phyloP scores from a whole-genome alignment of 1,284 basidiomycete genomes.

The Phylloboletellus chloephorus region DNA sequence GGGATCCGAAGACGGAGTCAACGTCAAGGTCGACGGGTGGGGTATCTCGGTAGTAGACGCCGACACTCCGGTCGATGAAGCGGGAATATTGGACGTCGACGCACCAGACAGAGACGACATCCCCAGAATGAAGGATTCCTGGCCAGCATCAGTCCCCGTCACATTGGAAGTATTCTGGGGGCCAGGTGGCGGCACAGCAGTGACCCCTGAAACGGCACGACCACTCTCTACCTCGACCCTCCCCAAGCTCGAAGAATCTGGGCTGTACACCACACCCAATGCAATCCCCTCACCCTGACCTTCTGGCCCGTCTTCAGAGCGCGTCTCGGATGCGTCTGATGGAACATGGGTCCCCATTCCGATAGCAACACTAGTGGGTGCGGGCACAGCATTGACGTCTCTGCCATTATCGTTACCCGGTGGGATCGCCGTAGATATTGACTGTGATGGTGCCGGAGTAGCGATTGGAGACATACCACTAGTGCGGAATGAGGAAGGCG shows the following conservation, averaged over 20 bases:
- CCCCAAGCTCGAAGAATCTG: conserved; percentile 11
- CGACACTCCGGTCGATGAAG: conserved; percentile 8
- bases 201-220: conserved; percentile 11
- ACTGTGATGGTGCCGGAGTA: conserved; percentile 6
- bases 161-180: conserved; percentile 25
- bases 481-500: conserved; percentile 7
- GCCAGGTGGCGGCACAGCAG: conserved; percentile 23
- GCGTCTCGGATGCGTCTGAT: conserved; percentile 5
- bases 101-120: conserved; percentile 11
- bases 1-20: background rate
- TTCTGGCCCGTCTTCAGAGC: conserved; percentile 4
- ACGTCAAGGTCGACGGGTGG: conserved; percentile 7
- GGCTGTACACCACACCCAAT: conserved; percentile 23
- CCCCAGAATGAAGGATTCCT: conserved; percentile 17
- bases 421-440: conserved; percentile 11
- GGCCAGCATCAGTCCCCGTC: conserved; percentile 6
- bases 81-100: conserved; percentile 7
- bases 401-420: conserved; percentile 6
- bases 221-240: conserved; percentile 19
- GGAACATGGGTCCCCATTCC: conserved; percentile 3
- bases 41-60: conserved; percentile 3
- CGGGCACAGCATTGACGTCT: conserved; percentile 1
- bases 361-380: conserved; percentile 8
- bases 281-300: conserved; percentile 10
- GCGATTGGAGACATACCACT: conserved; percentile 2